Evolutionary conservation across 148 eudicot genomes (phyloP), one percentile per base, ranked within the genome.

Genomic region (Drosera capensis): DNA sequence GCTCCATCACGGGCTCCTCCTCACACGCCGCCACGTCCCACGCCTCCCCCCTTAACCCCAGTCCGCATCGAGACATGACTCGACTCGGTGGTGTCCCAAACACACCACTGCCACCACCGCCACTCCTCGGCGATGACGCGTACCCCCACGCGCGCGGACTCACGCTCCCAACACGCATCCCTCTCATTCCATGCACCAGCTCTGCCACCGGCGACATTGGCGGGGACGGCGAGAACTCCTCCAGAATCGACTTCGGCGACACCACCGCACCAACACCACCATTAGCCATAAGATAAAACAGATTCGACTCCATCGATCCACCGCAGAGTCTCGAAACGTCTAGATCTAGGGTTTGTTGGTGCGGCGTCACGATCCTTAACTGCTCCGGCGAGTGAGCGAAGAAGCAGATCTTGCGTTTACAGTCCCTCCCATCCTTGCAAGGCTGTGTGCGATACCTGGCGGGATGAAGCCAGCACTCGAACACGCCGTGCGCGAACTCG

Each of bases 391-490:
- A 48, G 67, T 86, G 96, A 1, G 96, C 96, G 22, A 86, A 86
- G 68, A 86, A 86, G 55, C 93, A 81, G 17, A 86, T 80, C 0
- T 86, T 62, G 30, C 96, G 78, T 20, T 54, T 57, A 31, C 96
- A 86, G 39, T 43, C 61, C 7, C 59, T 44, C 4, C 93, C 96
- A 20, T 86, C 92, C 49, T 81, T 86, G 40, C 93, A 86, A 0
- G 81, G 80, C 78, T 71, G 93, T 20, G 96, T 86, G 0, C 96
- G 68, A 46, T 86, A 86, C 8, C 86, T 66, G 0, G 86, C 66
- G 7, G 96, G 96, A 52, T 81, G 96, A 0, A 86, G 79, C 92
- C 95, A 85, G 37, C 78, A 77, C 90, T 85, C 95, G 21, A 85
- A 85, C 0, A 85, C 95, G 34, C 95, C 95, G 43, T 85, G 95